Percentiles rank a stretch among this genome's conserved stretches.
phyloP scores from a whole-genome alignment of 2,329 filamentous ascomycete species.

The Alternaria brassicae region DNA sequence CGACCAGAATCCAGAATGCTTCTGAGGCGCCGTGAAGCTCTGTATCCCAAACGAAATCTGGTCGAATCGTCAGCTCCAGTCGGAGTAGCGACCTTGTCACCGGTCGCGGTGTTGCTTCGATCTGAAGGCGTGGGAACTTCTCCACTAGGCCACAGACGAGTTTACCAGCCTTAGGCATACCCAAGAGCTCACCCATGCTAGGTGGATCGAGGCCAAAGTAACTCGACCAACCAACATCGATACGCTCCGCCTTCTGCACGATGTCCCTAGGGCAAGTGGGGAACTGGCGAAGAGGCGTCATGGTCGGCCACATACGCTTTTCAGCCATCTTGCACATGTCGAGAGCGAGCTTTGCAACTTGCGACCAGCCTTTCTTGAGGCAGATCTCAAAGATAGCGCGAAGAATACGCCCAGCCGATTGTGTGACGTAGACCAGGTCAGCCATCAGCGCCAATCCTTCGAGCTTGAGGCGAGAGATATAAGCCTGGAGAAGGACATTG shows the following conservation, averaged over 20 bases:
- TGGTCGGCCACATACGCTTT: slow-evolving; percentile 99
- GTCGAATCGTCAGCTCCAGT: slow-evolving; percentile 87
- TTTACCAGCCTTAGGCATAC: slow-evolving; percentile 85
- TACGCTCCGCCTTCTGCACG: slow-evolving; percentile 89
- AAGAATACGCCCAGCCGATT: slow-evolving; percentile 94
- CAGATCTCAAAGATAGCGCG: slow-evolving; percentile 96
- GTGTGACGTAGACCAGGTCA: slow-evolving; percentile 97
- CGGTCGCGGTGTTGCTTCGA: slow-evolving; percentile 92
- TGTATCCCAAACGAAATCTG: slow-evolving; percentile 96
- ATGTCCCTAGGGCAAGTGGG: slow-evolving; percentile 79
- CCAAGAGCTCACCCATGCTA: slow-evolving; percentile 92
- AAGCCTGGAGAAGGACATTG: slow-evolving; percentile 95
- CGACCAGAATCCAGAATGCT: slow-evolving; percentile 95
- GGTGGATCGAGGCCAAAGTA: slow-evolving; percentile 98
- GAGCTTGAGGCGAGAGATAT: slow-evolving; percentile 91
- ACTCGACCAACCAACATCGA: slow-evolving; percentile 89
- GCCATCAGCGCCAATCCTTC: slow-evolving; percentile 96
- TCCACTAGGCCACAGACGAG: slow-evolving; percentile 84
- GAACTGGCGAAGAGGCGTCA: slow-evolving; percentile 95
- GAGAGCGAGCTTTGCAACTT: slow-evolving; percentile 88
- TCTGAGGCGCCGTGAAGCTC: slow-evolving; percentile 85
- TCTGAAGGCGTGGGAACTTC: slow-evolving; percentile 91
- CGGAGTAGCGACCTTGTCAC: slow-evolving; percentile 93
- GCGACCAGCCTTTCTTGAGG: slow-evolving; percentile 95
- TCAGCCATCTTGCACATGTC: slow-evolving; percentile 99